phyloP scores from a whole-genome alignment of 345 rosid genomes.

The Gossypium arboreum region DNA sequence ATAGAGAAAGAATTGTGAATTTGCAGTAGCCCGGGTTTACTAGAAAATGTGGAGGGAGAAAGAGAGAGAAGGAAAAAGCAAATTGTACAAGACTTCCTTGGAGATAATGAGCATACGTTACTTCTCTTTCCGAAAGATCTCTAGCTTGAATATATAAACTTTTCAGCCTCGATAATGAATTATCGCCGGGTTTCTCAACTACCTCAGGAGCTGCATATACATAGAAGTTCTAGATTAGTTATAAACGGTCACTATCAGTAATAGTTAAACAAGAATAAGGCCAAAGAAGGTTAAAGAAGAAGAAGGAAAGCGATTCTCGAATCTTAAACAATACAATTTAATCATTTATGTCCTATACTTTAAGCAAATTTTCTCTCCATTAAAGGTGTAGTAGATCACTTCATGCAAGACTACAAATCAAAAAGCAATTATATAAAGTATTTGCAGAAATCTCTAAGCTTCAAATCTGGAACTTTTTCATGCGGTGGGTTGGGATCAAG shows the following conservation, averaged over 20 bases:
- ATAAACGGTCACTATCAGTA: neutral
- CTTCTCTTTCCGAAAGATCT: conserved; percentile 88
- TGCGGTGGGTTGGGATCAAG: neutral
- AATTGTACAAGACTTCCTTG: conserved; percentile 2
- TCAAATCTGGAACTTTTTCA: neutral
- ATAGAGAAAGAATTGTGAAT: neutral
- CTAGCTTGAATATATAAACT: conserved; percentile 60
- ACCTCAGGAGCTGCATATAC: conserved; percentile 75
- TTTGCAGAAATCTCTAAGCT: neutral
- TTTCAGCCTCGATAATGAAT: conserved; percentile 59
- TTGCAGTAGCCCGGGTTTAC: neutral
- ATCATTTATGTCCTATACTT: neutral
- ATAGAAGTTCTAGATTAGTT: conserved; percentile 17
- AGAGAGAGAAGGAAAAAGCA: neutral
- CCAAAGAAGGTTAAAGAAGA: neutral
- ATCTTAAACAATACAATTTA: neutral
- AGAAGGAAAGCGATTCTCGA: neutral
- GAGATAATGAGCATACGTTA: conserved; percentile 40
- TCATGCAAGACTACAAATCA: conserved; percentile 3
- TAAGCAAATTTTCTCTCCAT: neutral
- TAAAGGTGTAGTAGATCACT: conserved; percentile 4
- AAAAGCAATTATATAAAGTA: neutral
- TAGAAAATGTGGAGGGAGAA: neutral
- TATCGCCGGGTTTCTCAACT: conserved; percentile 92
- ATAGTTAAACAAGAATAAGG: neutral